Conservation (phyloP, 306 rosid genomes). For the Purshia tridentata region DNA sequence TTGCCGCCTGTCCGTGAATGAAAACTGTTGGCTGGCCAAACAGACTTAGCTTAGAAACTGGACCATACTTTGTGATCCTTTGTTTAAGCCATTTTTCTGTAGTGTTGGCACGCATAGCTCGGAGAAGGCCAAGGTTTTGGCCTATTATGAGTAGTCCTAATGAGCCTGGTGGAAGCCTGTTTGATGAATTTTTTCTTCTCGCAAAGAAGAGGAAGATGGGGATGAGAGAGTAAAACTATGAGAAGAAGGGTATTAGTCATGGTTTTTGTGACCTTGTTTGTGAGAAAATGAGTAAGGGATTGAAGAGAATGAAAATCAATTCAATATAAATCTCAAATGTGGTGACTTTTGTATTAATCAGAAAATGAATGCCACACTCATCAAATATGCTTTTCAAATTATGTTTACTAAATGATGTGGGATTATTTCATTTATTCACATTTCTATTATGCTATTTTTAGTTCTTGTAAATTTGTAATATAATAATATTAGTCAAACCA, state of each 20-base stretch:
- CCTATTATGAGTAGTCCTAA: slow-evolving; percentile 71
- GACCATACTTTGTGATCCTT: slow-evolving; percentile 63
- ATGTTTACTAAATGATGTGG: too few species aligned
- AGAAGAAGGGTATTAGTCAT: slow-evolving; percentile 39
- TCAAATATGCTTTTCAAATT: too few species aligned
- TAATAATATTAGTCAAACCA: neutral
- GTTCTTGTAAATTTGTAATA: neutral
- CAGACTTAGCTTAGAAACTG: slow-evolving; percentile 66
- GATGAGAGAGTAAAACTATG: slow-evolving; percentile 33
- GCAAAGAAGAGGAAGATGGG: slow-evolving; percentile 43
- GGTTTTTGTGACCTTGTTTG: slow-evolving; percentile 5
- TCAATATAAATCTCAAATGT: neutral
- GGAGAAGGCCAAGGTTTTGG: slow-evolving; percentile 56
- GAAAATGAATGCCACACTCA: too few species aligned
- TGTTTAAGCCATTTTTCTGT: slow-evolving; percentile 61
- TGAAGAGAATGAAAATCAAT: neutral
- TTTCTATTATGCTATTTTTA: neutral
- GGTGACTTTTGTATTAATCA: too few species aligned
- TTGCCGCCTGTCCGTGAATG: slow-evolving; percentile 65
- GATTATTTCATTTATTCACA: too few species aligned
- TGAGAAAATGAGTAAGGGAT: neutral
- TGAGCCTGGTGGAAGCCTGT: slow-evolving; percentile 71
- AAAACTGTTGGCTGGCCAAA: slow-evolving; percentile 75
- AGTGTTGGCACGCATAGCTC: slow-evolving; percentile 58
- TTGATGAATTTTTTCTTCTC: slow-evolving; percentile 39